Base-by-base conservation (phyloP, 2,329 filamentous ascomycete genomes). In the Alternaria atra region DNA sequence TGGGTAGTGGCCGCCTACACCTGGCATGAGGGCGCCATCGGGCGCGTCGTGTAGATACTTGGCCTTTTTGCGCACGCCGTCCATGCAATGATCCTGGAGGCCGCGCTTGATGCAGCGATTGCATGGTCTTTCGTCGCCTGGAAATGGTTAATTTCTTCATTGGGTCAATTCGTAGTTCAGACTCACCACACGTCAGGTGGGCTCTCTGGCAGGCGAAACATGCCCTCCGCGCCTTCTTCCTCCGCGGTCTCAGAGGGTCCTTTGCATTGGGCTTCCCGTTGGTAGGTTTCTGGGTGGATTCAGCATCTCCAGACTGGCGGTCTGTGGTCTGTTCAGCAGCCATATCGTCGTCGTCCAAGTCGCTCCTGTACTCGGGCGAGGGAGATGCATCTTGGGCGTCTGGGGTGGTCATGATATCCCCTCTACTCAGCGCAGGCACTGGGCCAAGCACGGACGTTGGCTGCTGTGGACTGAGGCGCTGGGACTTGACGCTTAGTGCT, bases 41-140 rank as follows among this genome's bases (percentile, higher is more conserved):
- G 94, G 94, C 27, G 94, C 93, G 84, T 98, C 95, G 75, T 98
- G 94, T 58, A 99, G 91, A 79, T 99, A 99, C 80, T 99, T 99
- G 53, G 95, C 95, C 85, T 98, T 99, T 81, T 99, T 99, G 65
- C 95, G 91, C 52, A 98, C 93, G 55, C 95, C 95, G 76, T 99
- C 95, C 79, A 97, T 93, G 75, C 95, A 99, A 63, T 89, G 89
- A 77, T 97, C 93, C 73, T 93, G 91, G 23, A 98, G 87, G 46
- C 93, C 92, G 71, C 95, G 90, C 80, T 97, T 97, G 71, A 98
- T 93, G 79, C 95, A 99, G 73, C 95, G 86, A 74, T 93, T 89
- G 77, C 95, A 99, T 54, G 95, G 95, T 70, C 95, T 87, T 79
- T 99, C 94, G 78, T 99, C 95, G 73, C 94, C 95, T 98, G 75